These are phyloP conservation scores for Gyromitra esculenta DNA, from an alignment of 2,329 filamentous ascomycete genomes.

Conservation along the genomic window DNA sequence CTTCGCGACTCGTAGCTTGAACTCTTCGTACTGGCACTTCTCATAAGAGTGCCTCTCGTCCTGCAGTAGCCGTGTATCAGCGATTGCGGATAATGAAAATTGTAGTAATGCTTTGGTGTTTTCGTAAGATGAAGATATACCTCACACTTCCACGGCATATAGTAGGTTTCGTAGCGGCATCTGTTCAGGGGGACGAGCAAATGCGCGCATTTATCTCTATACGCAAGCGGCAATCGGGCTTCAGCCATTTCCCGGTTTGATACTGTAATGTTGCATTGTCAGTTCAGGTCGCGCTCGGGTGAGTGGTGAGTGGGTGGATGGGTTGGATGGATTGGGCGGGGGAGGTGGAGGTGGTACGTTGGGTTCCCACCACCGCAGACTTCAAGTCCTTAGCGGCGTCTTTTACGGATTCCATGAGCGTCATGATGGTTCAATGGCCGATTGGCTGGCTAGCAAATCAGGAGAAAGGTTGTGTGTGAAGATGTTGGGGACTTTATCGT, in stretches of 20 bases:
- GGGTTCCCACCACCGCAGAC: constrained; percentile 41
- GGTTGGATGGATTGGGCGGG: background rate
- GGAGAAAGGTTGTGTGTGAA: constrained; percentile 7
- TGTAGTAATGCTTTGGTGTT: background rate
- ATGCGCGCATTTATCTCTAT: constrained; percentile 94
- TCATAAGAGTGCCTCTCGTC: constrained; percentile 97
- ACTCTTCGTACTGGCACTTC: constrained; percentile 99
- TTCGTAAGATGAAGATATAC: constrained; percentile 66
- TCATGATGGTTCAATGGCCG: constrained; percentile 41
- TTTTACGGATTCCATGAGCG: constrained; percentile 41
- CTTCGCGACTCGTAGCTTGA: constrained; percentile 97
- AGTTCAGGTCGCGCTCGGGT: constrained; percentile 16
- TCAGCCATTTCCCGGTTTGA: constrained; percentile 52
- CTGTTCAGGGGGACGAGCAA: constrained; percentile 95
- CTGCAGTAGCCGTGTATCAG: constrained; percentile 64
- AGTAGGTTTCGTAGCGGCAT: constrained; percentile 91
- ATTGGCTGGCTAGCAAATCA: constrained; percentile 8
- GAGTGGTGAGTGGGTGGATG: constrained; percentile 11
- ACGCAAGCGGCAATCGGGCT: constrained; percentile 63
- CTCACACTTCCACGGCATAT: constrained; percentile 97
- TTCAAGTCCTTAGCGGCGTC: constrained; percentile 41
- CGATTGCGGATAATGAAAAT: background rate
- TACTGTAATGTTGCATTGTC: constrained; percentile 41
- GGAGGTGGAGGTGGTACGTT: constrained; percentile 16
- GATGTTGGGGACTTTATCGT: constrained; percentile 23